Base-by-base conservation (phyloP, 768 basidiomycete species). In the Pluteus cervinus region DNA sequence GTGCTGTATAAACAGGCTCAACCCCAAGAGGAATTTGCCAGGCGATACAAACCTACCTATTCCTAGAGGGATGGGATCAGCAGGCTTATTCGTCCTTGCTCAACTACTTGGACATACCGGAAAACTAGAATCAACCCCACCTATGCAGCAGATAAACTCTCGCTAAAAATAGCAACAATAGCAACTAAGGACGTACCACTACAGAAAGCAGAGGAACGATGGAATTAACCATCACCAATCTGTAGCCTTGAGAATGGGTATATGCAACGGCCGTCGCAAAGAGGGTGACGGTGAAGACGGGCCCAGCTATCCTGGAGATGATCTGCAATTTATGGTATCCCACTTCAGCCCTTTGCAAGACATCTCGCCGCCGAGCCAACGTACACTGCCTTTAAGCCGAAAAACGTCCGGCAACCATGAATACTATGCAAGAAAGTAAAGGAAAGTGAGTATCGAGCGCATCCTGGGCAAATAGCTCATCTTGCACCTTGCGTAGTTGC, bases 361-460 rank as follows among this genome's bases (percentile, higher is more conserved):
- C 18, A 33, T 8, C 28, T 33, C n/a, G 17, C 12, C 12, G 18
- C 21, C 18, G 31, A 16, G 16, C 12, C n/a, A 36, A 66, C 81
- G 48, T 55, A 89, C 86, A 46, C 83, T 88, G 47, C 86, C 85
- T 67, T 89, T 79, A 45, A 91, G 39, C 26, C 89, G 76, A 29
- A 92, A 66, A 14, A 92, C 86, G 58, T 92, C 90, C 2, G 89
- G 86, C 9, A 92, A 65, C 89, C 90, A 93, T 11, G 86, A 86
- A 54, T 87, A 89, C 85, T 87, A 36, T 12, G 21, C 25, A 29
- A 20, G 22, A 25, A 5, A 23, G n/a, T n/a, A n/a, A n/a, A n/a
- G n/a, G n/a, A n/a, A 35, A 24, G 14, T 16, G 24, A 37, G 36
- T 31, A 16, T 29, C 21, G 25, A 15, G 40, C 15, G 32, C 22